A percentile compares a stretch with the other conserved stretches of the same genome.
Evolutionary conservation across 768 basidiomycete genomes (phyloP).

Genomic region (Strobilomyces confusus): DNA sequence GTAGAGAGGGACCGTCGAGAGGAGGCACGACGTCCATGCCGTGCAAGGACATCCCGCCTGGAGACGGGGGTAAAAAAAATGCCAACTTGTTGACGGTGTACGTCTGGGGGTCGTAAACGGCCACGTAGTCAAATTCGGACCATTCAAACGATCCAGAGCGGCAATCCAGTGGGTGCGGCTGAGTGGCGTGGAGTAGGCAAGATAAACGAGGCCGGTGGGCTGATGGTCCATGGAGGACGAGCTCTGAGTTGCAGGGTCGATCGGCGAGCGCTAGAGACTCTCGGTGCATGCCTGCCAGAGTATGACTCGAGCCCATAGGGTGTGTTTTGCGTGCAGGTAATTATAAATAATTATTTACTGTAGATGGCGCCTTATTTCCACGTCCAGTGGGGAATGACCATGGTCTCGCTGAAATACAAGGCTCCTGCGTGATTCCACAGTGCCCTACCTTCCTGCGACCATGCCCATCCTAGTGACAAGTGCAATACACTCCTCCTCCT

Average conservation of each 20-base stretch:
- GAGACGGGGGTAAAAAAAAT: slow-evolving; percentile 35
- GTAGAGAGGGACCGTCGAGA: slow-evolving; percentile 39
- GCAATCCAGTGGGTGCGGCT: slow-evolving; percentile 54
- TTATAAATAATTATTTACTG: too few species aligned
- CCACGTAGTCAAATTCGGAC: slow-evolving; percentile 51
- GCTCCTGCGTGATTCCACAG: too few species aligned
- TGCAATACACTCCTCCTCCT: slow-evolving; percentile 14
- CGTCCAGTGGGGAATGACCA: too few species aligned
- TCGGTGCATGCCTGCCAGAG: slow-evolving; percentile 72
- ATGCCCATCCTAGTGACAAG: slow-evolving; percentile 24
- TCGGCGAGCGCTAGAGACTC: slow-evolving; percentile 47
- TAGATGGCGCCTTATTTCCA: too few species aligned
- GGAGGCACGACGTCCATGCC: slow-evolving; percentile 69
- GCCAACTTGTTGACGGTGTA: slow-evolving; percentile 43
- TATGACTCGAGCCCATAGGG: too few species aligned
- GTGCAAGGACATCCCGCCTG: slow-evolving; percentile 49
- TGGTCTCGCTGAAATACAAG: neutral
- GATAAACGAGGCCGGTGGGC: slow-evolving; percentile 52
- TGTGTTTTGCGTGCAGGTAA: too few species aligned
- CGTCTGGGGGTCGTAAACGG: slow-evolving; percentile 52
- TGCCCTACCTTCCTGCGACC: too few species aligned
- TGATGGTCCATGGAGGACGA: slow-evolving; percentile 59
- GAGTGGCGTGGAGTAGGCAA: slow-evolving; percentile 55
- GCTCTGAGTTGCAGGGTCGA: slow-evolving; percentile 36
- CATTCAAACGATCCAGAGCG: slow-evolving; percentile 32